These are phyloP conservation scores for Hysterium pulicare DNA, from an alignment of 2,329 filamentous ascomycete genomes.

Conservation along the genomic window DNA sequence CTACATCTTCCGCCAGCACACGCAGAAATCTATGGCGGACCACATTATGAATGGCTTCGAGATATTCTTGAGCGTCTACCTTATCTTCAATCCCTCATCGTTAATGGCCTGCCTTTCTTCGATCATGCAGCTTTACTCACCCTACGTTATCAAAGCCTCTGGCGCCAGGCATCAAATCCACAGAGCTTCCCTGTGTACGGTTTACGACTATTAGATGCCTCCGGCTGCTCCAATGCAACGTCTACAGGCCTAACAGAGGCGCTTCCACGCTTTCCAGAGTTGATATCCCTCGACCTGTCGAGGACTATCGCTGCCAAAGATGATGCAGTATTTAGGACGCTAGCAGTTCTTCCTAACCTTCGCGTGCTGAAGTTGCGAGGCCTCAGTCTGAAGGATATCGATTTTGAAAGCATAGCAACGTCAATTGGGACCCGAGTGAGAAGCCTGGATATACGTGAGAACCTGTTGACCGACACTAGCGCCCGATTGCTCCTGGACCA, in stretches of 20 bases:
- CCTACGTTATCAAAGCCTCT: conserved; percentile 38
- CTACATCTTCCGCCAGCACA: conserved; percentile 59
- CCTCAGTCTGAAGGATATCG: conserved; percentile 52
- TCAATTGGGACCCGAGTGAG: conserved; percentile 52
- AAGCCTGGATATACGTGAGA: conserved; percentile 56
- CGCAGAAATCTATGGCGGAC: conserved; percentile 59
- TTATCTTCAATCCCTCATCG: conserved; percentile 57
- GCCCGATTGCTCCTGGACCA: conserved; percentile 50
- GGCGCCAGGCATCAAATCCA: conserved; percentile 18
- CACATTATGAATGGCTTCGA: conserved; percentile 56
- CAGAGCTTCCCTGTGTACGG: conserved; percentile 40
- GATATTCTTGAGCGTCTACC: conserved; percentile 58
- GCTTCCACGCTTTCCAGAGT: conserved; percentile 50
- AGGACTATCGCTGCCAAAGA: conserved; percentile 50
- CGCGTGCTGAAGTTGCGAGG: conserved; percentile 57
- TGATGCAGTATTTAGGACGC: conserved; percentile 45
- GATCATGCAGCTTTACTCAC: conserved; percentile 57
- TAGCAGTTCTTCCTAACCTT: conserved; percentile 48
- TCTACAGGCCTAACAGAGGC: conserved; percentile 52
- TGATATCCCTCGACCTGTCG: conserved; percentile 59
- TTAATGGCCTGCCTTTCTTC: conserved; percentile 59
- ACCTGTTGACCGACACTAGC: conserved; percentile 55
- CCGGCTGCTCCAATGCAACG: conserved; percentile 57
- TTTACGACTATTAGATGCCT: conserved; percentile 55
- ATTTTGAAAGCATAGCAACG: conserved; percentile 51